Conservation (phyloP, 2,329 filamentous ascomycete genomes). For the Colletotrichum lindemuthianum region DNA sequence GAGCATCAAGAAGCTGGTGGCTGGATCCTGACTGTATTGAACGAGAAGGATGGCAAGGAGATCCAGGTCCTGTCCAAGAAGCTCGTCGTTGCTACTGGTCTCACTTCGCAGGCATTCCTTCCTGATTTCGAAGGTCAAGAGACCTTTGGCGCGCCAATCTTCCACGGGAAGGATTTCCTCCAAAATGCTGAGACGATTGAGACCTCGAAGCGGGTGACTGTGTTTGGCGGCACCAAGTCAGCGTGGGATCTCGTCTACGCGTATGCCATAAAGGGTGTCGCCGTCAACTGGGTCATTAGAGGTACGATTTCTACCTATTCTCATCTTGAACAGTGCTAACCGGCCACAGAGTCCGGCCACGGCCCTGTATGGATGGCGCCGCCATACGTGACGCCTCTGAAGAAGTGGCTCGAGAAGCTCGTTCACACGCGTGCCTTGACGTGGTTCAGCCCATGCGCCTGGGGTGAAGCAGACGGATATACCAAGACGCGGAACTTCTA, state of each 20-base stretch:
- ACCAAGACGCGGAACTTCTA: constrained; percentile 62
- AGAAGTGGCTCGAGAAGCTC: constrained; percentile 74
- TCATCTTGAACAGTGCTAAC: neutral
- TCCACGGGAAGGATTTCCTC: constrained; percentile 60
- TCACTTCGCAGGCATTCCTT: constrained; percentile 61
- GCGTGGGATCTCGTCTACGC: constrained; percentile 73
- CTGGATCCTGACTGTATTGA: constrained; percentile 53
- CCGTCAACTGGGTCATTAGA: constrained; percentile 70
- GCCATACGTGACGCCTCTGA: constrained; percentile 73
- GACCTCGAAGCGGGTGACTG: constrained; percentile 56
- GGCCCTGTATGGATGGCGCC: constrained; percentile 69
- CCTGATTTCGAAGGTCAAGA: constrained; percentile 59
- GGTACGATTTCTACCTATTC: constrained; percentile 43
- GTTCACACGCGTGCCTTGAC: constrained; percentile 73
- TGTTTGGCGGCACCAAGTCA: constrained; percentile 72
- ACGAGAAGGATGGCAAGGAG: constrained; percentile 18
- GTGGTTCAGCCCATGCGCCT: constrained; percentile 81
- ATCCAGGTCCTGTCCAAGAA: constrained; percentile 52
- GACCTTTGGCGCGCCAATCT: constrained; percentile 56
- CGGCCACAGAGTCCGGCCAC: constrained; percentile 54
- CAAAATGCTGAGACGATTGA: constrained; percentile 52
- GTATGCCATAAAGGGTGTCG: constrained; percentile 63
- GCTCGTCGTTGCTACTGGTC: constrained; percentile 65
- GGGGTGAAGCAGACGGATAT: constrained; percentile 72
- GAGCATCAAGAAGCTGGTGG: constrained; percentile 53